Percentiles rank a stretch among this genome's conserved stretches.
These are phyloP conservation scores for Claviceps cyperi DNA, from an alignment of 2,329 filamentous ascomycete genomes.

Conservation along the genomic window DNA sequence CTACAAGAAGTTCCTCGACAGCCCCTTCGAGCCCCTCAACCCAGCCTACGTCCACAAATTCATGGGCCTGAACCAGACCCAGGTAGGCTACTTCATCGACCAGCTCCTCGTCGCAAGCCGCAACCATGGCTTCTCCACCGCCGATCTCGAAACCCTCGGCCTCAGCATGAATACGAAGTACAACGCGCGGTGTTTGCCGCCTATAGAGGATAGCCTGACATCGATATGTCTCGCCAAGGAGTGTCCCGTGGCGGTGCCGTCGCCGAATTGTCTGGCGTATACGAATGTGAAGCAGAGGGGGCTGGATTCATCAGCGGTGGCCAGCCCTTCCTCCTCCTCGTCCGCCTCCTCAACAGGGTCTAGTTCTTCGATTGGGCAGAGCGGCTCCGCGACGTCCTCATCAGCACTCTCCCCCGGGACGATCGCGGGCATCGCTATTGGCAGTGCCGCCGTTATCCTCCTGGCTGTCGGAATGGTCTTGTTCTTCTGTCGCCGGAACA, in stretches of 20 bases:
- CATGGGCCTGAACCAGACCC: constrained; percentile 16
- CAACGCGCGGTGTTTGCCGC: constrained; percentile 14
- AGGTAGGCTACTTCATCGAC: constrained; percentile 18
- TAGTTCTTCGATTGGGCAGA: neutral
- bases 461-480: constrained; percentile 8
- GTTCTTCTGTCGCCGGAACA: constrained; percentile 8
- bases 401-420: constrained; percentile 6
- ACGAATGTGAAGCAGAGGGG: constrained; percentile 10
- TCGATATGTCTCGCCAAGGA: constrained; percentile 15
- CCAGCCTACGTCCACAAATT: constrained; percentile 19
- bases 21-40: constrained; percentile 8
- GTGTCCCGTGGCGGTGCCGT: constrained; percentile 15
- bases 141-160: constrained; percentile 12
- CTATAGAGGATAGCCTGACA: constrained; percentile 11
- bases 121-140: constrained; percentile 15
- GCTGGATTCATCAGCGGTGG: neutral
- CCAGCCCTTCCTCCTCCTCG: neutral
- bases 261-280: constrained; percentile 15
- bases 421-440: constrained; percentile 15
- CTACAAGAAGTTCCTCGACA: constrained; percentile 8
- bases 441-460: constrained; percentile 10
- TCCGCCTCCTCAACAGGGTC: neutral
- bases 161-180: constrained; percentile 14
- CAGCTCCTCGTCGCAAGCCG: constrained; percentile 13
- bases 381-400: neutral